phyloP scores from a whole-genome alignment of 352 stramenopile species.

The Phytophthora aleatoria region DNA sequence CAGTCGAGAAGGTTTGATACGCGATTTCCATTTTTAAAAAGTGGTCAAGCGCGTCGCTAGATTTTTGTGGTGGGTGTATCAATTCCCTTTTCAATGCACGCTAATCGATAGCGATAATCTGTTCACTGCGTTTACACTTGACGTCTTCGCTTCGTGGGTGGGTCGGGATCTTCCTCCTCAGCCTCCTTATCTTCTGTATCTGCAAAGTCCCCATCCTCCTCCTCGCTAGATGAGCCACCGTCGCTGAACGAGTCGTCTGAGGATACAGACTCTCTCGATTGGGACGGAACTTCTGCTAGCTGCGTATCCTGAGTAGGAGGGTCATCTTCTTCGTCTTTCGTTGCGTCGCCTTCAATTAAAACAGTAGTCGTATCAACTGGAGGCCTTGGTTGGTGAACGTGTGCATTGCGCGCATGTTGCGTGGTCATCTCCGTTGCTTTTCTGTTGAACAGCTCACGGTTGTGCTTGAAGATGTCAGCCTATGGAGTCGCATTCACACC shows the following conservation, averaged over 20 bases:
- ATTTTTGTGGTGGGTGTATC: no score
- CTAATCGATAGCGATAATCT: not conserved
- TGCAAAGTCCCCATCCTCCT: slow-evolving; percentile 21
- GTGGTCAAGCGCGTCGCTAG: no score
- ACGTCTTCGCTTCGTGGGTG: slow-evolving; percentile 36
- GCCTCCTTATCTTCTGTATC: not conserved
- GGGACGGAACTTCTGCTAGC: slow-evolving; percentile 13
- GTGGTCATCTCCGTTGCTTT: slow-evolving; percentile 69
- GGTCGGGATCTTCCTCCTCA: not conserved
- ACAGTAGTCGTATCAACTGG: slow-evolving; percentile 1
- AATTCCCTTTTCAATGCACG: no score
- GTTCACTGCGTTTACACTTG: slow-evolving; percentile 14
- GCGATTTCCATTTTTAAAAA: no score
- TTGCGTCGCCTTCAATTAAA: not conserved
- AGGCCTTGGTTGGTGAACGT: slow-evolving; percentile 12
- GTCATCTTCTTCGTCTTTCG: slow-evolving; percentile 10
- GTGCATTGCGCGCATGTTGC: slow-evolving; percentile 45
- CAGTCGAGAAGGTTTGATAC: not conserved
- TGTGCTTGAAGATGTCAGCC: slow-evolving; percentile 83
- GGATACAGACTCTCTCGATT: slow-evolving; percentile 17
- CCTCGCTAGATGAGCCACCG: slow-evolving; percentile 48
- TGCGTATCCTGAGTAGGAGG: slow-evolving; percentile 26
- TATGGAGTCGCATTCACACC: slow-evolving; percentile 10
- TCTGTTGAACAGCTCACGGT: slow-evolving; percentile 68
- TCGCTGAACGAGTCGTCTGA: slow-evolving; percentile 58